These are phyloP conservation scores for Pharnaceum exiguum DNA, from an alignment of 148 eudicot genomes.

Conservation along the genomic window DNA sequence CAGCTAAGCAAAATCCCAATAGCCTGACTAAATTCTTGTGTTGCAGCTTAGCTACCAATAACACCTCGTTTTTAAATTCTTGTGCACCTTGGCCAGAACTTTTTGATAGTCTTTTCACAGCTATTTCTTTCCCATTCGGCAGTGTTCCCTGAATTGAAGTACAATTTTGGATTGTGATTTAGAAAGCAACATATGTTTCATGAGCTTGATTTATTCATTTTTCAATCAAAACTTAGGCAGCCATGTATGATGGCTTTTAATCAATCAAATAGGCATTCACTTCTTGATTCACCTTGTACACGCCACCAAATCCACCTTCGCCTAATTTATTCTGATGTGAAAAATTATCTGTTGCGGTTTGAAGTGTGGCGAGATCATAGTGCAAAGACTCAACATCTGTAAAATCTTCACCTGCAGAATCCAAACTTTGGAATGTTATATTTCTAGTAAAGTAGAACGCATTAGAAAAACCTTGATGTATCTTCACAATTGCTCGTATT, in stretches of 20 bases:
- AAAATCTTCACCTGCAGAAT: background rate
- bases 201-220: too few relatives aligned
- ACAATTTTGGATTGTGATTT: background rate
- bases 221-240: background rate
- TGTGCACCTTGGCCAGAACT: slow-evolving; percentile 13
- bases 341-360: slow-evolving; percentile 15
- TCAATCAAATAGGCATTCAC: background rate
- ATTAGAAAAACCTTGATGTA: too few relatives aligned
- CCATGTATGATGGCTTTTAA: background rate
- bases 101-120: slow-evolving; percentile 17
- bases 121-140: slow-evolving; percentile 18
- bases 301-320: slow-evolving; percentile 26
- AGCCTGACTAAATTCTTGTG: slow-evolving; percentile 24
- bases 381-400: slow-evolving; percentile 12
- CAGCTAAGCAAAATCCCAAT: slow-evolving; percentile 22
- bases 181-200: too few relatives aligned
- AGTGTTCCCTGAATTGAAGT: slow-evolving; percentile 9
- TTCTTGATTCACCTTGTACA: slow-evolving; percentile 21
- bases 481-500: rapidly evolving
- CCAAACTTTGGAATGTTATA: background rate
- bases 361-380: slow-evolving; percentile 18
- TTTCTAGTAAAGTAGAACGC: background rate
- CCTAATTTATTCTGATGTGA: slow-evolving; percentile 20
- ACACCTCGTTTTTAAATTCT: slow-evolving; percentile 26
- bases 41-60: slow-evolving; percentile 30